Evolutionary conservation across 768 basidiomycete species (phyloP).

Genomic region (Dacryopinax spathularia): DNA sequence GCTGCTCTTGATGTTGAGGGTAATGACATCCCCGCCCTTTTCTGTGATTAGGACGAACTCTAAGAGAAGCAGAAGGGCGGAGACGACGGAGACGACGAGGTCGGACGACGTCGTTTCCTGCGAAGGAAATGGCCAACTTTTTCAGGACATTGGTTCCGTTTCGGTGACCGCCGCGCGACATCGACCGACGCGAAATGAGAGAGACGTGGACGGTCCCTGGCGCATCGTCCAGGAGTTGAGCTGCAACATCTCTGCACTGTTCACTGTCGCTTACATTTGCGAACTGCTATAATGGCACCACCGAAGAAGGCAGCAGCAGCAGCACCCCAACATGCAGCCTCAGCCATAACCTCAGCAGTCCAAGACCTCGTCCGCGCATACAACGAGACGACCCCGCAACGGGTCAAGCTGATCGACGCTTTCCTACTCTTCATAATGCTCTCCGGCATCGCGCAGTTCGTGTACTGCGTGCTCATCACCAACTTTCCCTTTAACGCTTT

Average conservation of each 20-base stretch:
- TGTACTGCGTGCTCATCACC: constrained; percentile 80
- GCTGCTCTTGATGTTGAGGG: not conserved
- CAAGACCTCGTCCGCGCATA: constrained; percentile 64
- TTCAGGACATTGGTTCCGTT: too few relatives aligned
- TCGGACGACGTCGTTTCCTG: too few relatives aligned
- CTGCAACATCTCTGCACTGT: too few relatives aligned
- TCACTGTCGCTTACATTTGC: too few relatives aligned
- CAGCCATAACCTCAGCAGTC: constrained; percentile 6
- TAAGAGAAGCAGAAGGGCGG: too few relatives aligned
- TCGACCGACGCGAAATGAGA: too few relatives aligned
- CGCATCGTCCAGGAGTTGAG: too few relatives aligned
- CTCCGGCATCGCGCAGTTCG: constrained; percentile 78
- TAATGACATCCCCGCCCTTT: not conserved
- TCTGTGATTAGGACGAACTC: not conserved
- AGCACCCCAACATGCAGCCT: not conserved
- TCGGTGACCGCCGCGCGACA: too few relatives aligned
- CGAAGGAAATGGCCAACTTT: too few relatives aligned
- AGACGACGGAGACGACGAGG: too few relatives aligned
- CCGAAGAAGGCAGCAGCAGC: not conserved
- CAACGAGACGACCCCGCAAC: constrained; percentile 55
- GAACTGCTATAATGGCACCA: not conserved
- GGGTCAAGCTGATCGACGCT: constrained; percentile 85
- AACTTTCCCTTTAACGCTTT: constrained; percentile 97
- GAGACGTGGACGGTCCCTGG: too few relatives aligned
- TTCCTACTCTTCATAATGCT: constrained; percentile 88